Evolutionary conservation across 257 asterid species (phyloP).

Genomic region (Linderniella brevidens): DNA sequence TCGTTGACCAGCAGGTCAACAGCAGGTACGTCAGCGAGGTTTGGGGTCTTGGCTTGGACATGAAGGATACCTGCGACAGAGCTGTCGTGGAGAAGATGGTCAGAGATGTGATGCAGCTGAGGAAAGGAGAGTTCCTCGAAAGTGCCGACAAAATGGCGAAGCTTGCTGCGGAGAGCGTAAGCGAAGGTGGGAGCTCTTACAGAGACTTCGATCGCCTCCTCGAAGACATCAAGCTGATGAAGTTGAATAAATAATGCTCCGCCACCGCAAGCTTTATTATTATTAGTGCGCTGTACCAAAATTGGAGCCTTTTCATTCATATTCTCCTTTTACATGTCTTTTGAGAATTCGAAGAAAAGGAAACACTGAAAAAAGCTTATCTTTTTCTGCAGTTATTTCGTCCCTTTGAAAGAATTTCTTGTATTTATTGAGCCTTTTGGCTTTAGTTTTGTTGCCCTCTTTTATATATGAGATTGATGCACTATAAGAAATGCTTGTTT

Average conservation of each 20-base stretch:
- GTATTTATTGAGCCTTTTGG: no score
- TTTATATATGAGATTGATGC: no score
- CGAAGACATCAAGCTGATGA: not conserved
- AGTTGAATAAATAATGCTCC: no score
- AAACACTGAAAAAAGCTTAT: not conserved
- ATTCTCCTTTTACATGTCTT: no score
- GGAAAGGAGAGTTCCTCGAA: slow-evolving; percentile 3
- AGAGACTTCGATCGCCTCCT: not conserved
- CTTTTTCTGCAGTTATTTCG: no score
- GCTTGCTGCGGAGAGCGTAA: not conserved
- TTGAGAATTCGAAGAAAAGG: no score
- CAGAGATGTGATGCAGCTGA: slow-evolving; percentile 4
- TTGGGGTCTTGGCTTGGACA: slow-evolving; percentile 8
- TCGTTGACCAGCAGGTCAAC: slow-evolving; percentile 6
- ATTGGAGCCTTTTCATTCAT: no score
- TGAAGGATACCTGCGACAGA: slow-evolving; percentile 4
- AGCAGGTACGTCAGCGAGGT: slow-evolving; percentile 4
- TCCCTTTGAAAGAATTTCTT: no score
- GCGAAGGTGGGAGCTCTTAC: not conserved
- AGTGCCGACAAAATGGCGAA: not conserved
- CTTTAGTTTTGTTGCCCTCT: no score
- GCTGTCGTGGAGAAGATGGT: not conserved
- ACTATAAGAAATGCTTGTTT: no score
- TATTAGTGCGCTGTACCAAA: no score
- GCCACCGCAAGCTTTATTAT: no score